Evolutionary conservation across 164 flowering plant species (phyloP), one percentile per base, ranked within the genome.

Genomic region (Piper betle): DNA sequence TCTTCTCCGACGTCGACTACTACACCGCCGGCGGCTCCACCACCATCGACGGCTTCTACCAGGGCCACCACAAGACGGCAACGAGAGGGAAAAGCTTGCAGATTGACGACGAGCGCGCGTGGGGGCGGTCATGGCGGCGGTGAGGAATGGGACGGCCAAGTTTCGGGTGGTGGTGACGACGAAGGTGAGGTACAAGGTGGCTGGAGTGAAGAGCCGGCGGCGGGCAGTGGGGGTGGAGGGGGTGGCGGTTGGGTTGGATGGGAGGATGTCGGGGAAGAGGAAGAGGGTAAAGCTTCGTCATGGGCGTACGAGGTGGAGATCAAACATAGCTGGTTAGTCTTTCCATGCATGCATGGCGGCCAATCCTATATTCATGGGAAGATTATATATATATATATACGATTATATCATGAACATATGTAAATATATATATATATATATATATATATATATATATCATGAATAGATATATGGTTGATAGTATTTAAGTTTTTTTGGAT

Each of bases 231-330:
- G 58, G 12, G 54, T 62, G 62, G 60, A 71, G 37, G 76, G 73
- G 9, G 39, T 71, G 2, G 58, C 52, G 4, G 61, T 81, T 52
- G 78, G 75, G 33, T 48, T 69, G 4, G 74, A 81, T 68, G 82
- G 85, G 4, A 77, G 69, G 63, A 62, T 74, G 18, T 66, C 84
- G 75, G 61, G 71, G n/a, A 75, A 75, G 66, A 78, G 69, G 64
- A 78, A 75, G 74, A 62, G 41, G 42, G 40, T 73, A 42, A 73
- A 56, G 68, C 56, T 69, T 17, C 68, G n/a, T 53, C 60, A 33
- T 42, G 13, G 20, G 6, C 57, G 63, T 17, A 66, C 40, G 62
- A 68, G 61, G 60, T 55, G 61, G 70, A 73, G 56, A 64, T 42
- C 57, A 19, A 33, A 37, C 50, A 43, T 43, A n/a, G n/a, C n/a